A percentile compares a stretch with the other conserved stretches of the same genome.
phyloP scores from a whole-genome alignment of 1,284 basidiomycete genomes.

The Moniliophthora roreri region DNA sequence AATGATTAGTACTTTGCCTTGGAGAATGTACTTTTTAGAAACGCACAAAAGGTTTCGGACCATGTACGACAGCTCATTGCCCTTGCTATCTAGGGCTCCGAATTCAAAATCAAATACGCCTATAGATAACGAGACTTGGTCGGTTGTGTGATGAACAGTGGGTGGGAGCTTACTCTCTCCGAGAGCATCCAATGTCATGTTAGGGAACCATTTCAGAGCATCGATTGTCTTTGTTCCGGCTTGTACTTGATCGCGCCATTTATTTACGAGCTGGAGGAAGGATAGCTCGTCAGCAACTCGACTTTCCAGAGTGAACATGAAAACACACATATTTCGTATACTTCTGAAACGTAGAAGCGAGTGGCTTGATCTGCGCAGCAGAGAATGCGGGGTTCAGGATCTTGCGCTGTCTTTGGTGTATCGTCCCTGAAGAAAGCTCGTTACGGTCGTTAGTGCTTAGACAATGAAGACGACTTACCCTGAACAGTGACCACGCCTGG shows the following conservation, averaged over 20 bases:
- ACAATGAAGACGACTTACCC: neutral
- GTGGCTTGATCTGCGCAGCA: neutral
- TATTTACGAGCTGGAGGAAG: neutral
- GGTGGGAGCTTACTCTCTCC: neutral
- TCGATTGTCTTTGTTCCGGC: neutral
- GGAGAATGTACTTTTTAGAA: neutral
- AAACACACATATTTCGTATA: neutral
- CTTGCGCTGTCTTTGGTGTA: conserved; percentile 1
- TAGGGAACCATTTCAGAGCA: neutral
- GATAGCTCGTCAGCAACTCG: neutral
- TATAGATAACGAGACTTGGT: neutral
- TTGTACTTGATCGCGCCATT: neutral
- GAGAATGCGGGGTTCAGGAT: neutral
- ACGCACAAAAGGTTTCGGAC: neutral
- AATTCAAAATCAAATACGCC: neutral
- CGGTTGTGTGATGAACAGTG: neutral
- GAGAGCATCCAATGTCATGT: neutral
- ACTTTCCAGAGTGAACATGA: neutral
- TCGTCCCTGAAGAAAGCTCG: neutral
- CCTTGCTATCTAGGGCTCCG: neutral
- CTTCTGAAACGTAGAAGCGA: neutral
- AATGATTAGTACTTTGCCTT: too few species aligned
- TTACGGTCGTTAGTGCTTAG: neutral
- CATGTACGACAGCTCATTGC: neutral
- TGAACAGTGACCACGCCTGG: neutral